phyloP scores from a whole-genome alignment of 2,329 filamentous ascomycete species.

The Microsporum ferrugineum region DNA sequence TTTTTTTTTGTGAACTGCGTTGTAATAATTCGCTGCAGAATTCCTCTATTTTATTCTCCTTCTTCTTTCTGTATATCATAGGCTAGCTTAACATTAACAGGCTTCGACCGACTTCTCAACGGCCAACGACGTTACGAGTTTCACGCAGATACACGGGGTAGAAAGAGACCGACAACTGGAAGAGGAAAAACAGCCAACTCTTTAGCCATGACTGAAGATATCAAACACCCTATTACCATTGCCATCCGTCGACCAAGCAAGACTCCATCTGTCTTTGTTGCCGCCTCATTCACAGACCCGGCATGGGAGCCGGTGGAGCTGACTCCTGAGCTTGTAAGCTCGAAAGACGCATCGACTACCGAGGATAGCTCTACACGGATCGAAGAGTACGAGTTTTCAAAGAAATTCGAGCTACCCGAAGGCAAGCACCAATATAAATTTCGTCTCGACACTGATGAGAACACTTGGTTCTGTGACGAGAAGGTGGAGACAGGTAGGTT shows the following conservation, averaged over 20 bases:
- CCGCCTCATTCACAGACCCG: constrained; percentile 21
- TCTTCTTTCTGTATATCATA: neutral
- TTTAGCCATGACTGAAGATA: neutral
- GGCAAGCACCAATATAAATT: constrained; percentile 22
- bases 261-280: constrained; percentile 20
- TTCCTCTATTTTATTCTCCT: neutral
- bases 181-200: neutral
- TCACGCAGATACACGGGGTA: neutral
- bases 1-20: neutral
- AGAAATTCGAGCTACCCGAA: constrained; percentile 11
- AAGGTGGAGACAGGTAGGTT: constrained; percentile 20
- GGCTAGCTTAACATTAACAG: neutral
- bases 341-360: neutral
- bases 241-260: constrained; percentile 20
- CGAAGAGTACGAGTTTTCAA: constrained; percentile 14
- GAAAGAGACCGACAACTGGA: neutral
- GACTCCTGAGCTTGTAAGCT: constrained; percentile 14
- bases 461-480: constrained; percentile 20
- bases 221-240: constrained; percentile 17
- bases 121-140: constrained; percentile 5
- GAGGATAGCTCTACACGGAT: constrained; percentile 11
- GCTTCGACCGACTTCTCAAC: neutral
- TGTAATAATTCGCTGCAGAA: neutral
- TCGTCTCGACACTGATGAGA: constrained; percentile 16
- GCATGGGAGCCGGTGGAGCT: constrained; percentile 22